Percentiles rank a stretch among this genome's conserved stretches.
Evolutionary conservation across 495 filamentous ascomycete genomes (phyloP).

Genomic region (Xylaria scruposa): DNA sequence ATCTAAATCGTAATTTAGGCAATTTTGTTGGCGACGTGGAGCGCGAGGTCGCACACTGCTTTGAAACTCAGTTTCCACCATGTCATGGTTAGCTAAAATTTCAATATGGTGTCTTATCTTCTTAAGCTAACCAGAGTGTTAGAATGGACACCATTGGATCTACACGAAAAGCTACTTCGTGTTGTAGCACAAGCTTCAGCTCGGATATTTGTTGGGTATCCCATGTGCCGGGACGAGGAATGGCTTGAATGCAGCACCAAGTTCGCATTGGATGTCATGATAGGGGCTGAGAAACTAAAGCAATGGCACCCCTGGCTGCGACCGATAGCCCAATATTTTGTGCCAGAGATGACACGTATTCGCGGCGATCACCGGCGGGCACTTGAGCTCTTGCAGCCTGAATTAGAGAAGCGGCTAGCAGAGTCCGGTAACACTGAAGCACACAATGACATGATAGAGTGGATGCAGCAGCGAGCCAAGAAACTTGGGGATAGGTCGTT

Average conservation of each 20-base stretch:
- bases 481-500: conserved; percentile 36
- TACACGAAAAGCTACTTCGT: conserved; percentile 44
- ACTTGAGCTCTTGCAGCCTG: conserved; percentile 35
- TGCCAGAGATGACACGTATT: conserved; percentile 40
- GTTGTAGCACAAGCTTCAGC: conserved; percentile 61
- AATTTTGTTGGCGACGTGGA: conserved; percentile 48
- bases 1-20: conserved; percentile 53
- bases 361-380: conserved; percentile 37
- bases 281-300: conserved; percentile 36
- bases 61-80: conserved; percentile 47
- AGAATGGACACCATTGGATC: conserved; percentile 47
- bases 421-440: conserved; percentile 17
- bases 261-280: conserved; percentile 56
- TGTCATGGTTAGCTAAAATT: conserved; percentile 43
- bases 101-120: not conserved
- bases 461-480: conserved; percentile 38
- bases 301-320: conserved; percentile 42
- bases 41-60: conserved; percentile 45
- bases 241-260: conserved; percentile 62
- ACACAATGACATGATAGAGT: conserved; percentile 38
- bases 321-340: conserved; percentile 40
- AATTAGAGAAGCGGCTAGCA: conserved; percentile 32
- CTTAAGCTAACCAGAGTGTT: conserved; percentile 27
- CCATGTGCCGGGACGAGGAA: conserved; percentile 57
- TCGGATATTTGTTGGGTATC: conserved; percentile 59